Conservation (phyloP, 2,329 filamentous ascomycete genomes). For the Lachnellula subtilissima region DNA sequence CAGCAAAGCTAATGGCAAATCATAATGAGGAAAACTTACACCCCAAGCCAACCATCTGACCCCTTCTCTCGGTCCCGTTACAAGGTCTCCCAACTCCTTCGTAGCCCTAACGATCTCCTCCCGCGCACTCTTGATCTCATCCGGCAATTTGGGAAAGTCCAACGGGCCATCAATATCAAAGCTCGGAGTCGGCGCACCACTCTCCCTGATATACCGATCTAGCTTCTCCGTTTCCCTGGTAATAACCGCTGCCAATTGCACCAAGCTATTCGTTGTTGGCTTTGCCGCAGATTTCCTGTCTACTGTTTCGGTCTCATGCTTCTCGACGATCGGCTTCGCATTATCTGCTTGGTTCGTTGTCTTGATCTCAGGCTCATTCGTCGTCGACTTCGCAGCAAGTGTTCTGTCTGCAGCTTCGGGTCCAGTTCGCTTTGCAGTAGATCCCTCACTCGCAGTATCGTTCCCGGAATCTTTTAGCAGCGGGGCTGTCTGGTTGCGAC, state of each 20-base stretch:
- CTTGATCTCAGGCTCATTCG: too few relatives aligned
- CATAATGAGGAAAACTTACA: constrained; percentile 34
- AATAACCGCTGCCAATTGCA: constrained; percentile 45
- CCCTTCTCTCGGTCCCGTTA: constrained; percentile 46
- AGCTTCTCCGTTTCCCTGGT: constrained; percentile 45
- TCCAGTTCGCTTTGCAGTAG: too few relatives aligned
- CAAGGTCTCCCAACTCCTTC: constrained; percentile 43
- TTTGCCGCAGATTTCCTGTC: not conserved
- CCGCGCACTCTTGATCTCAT: constrained; percentile 41
- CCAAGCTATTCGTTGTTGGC: constrained; percentile 33
- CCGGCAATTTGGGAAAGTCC: constrained; percentile 45
- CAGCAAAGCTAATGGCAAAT: constrained; percentile 3
- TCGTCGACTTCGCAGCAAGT: too few relatives aligned
- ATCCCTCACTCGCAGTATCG: too few relatives aligned
- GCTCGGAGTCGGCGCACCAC: constrained; percentile 38
- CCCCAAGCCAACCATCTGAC: constrained; percentile 50
- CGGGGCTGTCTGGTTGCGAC: not conserved
- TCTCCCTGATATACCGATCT: constrained; percentile 42
- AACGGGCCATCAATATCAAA: constrained; percentile 42
- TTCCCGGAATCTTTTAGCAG: not conserved
- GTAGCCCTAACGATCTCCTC: constrained; percentile 46
- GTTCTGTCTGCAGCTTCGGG: too few relatives aligned
- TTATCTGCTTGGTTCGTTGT: not conserved
- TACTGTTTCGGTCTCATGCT: too few relatives aligned
- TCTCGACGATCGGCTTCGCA: not conserved